Evolutionary conservation across 768 basidiomycete species (phyloP).

Genomic region (Lyophyllum atratum): DNA sequence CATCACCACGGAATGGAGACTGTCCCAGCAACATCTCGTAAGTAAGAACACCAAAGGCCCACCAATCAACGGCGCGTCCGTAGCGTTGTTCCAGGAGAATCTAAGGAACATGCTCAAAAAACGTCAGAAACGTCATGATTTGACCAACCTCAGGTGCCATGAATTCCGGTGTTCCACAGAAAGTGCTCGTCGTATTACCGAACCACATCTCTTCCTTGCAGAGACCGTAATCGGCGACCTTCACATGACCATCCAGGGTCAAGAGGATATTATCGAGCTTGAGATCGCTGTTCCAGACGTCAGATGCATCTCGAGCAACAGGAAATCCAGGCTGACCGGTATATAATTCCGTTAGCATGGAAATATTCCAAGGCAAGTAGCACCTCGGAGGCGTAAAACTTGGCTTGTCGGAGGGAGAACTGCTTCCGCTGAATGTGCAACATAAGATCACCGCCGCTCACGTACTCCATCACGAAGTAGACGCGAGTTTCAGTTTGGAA

Average conservation of each 20-base stretch:
- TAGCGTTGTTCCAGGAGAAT: slow-evolving; percentile 99
- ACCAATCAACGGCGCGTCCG: slow-evolving; percentile 99
- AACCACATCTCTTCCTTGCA: slow-evolving; percentile 99
- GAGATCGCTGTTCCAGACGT: slow-evolving; percentile 65
- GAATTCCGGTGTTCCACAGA: slow-evolving; percentile 99
- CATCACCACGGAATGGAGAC: slow-evolving; percentile 98
- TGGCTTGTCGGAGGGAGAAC: slow-evolving; percentile 97
- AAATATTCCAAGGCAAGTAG: slow-evolving; percentile 96
- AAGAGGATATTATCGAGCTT: slow-evolving; percentile 98
- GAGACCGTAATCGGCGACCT: slow-evolving; percentile 98
- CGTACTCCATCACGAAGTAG: slow-evolving; percentile 99
- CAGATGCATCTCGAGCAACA: background rate
- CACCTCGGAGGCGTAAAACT: slow-evolving; percentile 98
- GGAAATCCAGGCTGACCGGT: slow-evolving; percentile 62
- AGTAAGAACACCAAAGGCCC: slow-evolving; percentile 98
- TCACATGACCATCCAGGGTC: slow-evolving; percentile 96
- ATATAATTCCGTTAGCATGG: slow-evolving; percentile 98
- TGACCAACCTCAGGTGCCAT: slow-evolving; percentile 94
- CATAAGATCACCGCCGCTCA: slow-evolving; percentile 99
- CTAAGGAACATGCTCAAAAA: slow-evolving; percentile 38
- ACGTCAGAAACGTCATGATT: background rate
- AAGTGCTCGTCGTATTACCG: slow-evolving; percentile 95
- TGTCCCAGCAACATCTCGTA: slow-evolving; percentile 99
- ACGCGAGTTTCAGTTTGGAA: slow-evolving; percentile 99
- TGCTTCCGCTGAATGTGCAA: slow-evolving; percentile 99